Conservation (phyloP, 768 basidiomycete genomes). For the Strobilomyces echinocephalus region DNA sequence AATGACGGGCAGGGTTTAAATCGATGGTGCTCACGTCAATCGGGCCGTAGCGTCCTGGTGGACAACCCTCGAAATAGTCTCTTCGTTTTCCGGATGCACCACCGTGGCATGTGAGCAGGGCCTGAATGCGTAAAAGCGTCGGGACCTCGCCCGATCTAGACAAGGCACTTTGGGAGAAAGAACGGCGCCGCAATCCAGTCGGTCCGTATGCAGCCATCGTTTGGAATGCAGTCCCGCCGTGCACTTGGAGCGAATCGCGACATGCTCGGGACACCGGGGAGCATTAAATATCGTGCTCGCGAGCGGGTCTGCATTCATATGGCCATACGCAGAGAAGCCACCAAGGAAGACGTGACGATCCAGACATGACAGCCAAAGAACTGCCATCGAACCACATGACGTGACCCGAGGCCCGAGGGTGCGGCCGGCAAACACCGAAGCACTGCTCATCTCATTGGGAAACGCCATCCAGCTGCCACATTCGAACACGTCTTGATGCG, state of each 20-base stretch:
- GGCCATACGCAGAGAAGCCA: slow-evolving; percentile 12
- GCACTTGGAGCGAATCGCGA: background rate
- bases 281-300: no score
- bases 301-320: background rate
- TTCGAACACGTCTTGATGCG: no score
- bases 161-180: slow-evolving; percentile 4
- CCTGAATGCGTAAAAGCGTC: slow-evolving; percentile 13
- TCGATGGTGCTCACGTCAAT: slow-evolving; percentile 10
- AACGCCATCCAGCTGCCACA: no score
- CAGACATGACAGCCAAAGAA: slow-evolving; percentile 15
- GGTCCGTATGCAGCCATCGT: background rate
- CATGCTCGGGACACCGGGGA: background rate
- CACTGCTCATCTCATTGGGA: no score
- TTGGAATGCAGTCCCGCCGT: background rate
- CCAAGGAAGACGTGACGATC: slow-evolving; percentile 23
- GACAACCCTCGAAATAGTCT: slow-evolving; percentile 14
- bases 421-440: slow-evolving; percentile 13
- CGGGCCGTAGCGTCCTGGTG: background rate
- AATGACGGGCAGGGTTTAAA: slow-evolving; percentile 12
- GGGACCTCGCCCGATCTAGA: slow-evolving; percentile 17
- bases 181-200: slow-evolving; percentile 5
- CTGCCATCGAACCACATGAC: slow-evolving; percentile 7
- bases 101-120: background rate
- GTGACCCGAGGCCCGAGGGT: slow-evolving; percentile 4
- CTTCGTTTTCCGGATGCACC: slow-evolving; percentile 10